These are phyloP conservation scores for Aspergillus nomiae DNA, from an alignment of 2,329 filamentous ascomycete species.

Conservation along the genomic window DNA sequence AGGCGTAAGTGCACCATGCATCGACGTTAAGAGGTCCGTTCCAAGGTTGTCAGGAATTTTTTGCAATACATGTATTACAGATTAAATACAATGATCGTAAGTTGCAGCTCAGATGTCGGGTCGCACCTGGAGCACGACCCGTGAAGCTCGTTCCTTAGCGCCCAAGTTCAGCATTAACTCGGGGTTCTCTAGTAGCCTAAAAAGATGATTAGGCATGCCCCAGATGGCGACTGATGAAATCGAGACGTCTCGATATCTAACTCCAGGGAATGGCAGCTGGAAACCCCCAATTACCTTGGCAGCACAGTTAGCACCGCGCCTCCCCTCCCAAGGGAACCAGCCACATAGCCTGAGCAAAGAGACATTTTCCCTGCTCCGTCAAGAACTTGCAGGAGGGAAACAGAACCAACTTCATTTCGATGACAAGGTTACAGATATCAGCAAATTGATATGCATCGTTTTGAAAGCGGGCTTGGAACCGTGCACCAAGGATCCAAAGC, in stretches of 20 bases:
- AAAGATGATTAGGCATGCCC: constrained; percentile 17
- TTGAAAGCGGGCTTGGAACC: constrained; percentile 73
- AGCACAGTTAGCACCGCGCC: constrained; percentile 81
- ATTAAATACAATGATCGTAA: neutral
- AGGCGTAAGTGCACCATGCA: neutral
- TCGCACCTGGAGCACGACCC: neutral
- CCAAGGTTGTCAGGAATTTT: neutral
- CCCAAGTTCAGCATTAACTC: neutral
- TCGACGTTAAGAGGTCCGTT: neutral
- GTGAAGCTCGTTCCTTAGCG: neutral
- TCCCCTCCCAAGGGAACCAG: constrained; percentile 65
- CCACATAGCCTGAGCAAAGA: constrained; percentile 67
- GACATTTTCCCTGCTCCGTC: constrained; percentile 74
- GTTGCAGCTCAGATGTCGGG: neutral
- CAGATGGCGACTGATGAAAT: constrained; percentile 31
- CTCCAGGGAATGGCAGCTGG: constrained; percentile 22
- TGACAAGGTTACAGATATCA: constrained; percentile 74
- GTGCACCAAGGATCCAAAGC: constrained; percentile 62
- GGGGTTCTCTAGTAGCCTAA: neutral
- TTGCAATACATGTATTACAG: neutral
- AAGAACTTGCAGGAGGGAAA: constrained; percentile 58
- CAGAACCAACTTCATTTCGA: constrained; percentile 53
- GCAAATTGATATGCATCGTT: constrained; percentile 83
- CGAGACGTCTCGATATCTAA: constrained; percentile 14
- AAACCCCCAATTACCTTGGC: constrained; percentile 74